Base-by-base conservation (phyloP, 1,284 basidiomycete species). In the Fomitopsis schrenkii region DNA sequence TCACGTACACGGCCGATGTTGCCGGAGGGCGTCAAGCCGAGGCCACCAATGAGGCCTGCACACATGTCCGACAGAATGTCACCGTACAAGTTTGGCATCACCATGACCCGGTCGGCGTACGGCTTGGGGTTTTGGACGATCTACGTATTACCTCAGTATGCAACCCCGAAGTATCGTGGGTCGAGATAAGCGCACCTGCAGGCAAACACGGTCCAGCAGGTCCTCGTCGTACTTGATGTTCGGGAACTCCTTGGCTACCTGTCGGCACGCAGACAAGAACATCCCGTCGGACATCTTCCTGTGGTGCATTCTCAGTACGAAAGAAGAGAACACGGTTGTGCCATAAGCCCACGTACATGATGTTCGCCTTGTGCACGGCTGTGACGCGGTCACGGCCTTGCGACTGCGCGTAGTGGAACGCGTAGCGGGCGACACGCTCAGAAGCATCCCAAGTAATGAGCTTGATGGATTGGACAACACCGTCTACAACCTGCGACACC, bases 241-340 rank as follows among this genome's bases (percentile, higher is more conserved):
- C 42, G 97, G 97, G 85, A 92, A 99, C 65, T 96, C 95, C 77
- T 97, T 95, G 35, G 97, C 92, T 44, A 99, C 94, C 72, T 95
- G 91, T 66, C 97, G 92, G 79, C 97, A 99, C 48, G 97, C 97
- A 60, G 93, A 93, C 75, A 99, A 82, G 85, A 99, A 99, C 95
- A 99, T 98, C 69, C 97, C 97, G 76, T 99, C 97, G 28, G 96
- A 98, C 93, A 98, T 95, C 88, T 98, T 98, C 94, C 91, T 93
- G 56, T 28, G 60, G 19, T 26, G 44, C 55, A 53, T 10, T 6
- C n/a, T 55, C 53, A 62, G 38, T 22, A 17, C 54, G 26, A 14
- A 55, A 28, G 14, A 53, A 12, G 22, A 30, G 57, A 26, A 28
- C 56, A 41, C 45, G 8, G 35, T n/a, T 17, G 14, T 54, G 15